Conservation (phyloP, 2,329 filamentous ascomycete genomes). For the Aspergillus fischeri region DNA sequence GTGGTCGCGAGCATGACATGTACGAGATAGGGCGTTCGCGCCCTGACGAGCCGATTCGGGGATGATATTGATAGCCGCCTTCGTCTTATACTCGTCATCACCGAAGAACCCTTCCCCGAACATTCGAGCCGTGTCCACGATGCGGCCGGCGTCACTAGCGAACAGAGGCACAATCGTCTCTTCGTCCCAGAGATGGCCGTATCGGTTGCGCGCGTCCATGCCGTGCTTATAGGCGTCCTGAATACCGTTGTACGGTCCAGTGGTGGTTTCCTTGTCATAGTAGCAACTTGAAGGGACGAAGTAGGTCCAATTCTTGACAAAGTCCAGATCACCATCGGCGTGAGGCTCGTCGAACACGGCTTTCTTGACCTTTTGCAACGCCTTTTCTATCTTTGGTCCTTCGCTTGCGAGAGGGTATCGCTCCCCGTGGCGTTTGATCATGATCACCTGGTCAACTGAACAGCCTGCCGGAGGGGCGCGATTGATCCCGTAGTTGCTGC, state of each 20-base stretch:
- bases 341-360: slow-evolving; percentile 1
- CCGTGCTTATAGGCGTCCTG: slow-evolving; percentile 15
- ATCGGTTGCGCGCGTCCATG: slow-evolving; percentile 15
- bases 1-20: slow-evolving; percentile 11
- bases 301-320: slow-evolving; percentile 19
- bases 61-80: slow-evolving; percentile 20
- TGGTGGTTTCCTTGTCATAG: slow-evolving; percentile 15
- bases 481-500: slow-evolving; percentile 15
- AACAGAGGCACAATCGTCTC: slow-evolving; percentile 14
- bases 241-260: slow-evolving; percentile 17
- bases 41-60: slow-evolving; percentile 17
- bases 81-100: slow-evolving; percentile 16
- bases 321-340: slow-evolving; percentile 14
- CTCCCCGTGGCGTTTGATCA: slow-evolving; percentile 22
- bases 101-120: slow-evolving; percentile 23
- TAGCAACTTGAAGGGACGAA: slow-evolving; percentile 16
- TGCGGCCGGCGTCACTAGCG: slow-evolving; percentile 14
- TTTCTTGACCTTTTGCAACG: slow-evolving; percentile 14
- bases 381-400: slow-evolving; percentile 7
- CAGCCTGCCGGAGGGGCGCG: slow-evolving; percentile 18
- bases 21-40: slow-evolving; percentile 18
- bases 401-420: slow-evolving; percentile 14
- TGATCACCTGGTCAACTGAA: slow-evolving; percentile 20
- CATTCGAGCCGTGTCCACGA: slow-evolving; percentile 19
- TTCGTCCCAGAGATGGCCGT: slow-evolving; percentile 16